phyloP scores from a whole-genome alignment of 2,329 filamentous ascomycete genomes.

The Bipolaris oryzae region DNA sequence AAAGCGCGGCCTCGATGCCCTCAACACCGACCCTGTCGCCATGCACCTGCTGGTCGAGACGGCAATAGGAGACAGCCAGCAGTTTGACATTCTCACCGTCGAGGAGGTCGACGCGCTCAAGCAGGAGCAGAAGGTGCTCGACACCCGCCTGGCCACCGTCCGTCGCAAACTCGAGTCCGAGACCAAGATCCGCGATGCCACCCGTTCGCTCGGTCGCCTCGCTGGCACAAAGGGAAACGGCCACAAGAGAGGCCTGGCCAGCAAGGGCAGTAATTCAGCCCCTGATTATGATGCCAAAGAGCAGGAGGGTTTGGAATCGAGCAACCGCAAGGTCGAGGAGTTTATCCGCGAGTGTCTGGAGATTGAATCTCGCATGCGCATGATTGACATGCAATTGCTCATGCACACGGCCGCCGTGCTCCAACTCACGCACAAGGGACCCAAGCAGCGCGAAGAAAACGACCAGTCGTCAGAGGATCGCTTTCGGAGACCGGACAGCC shows the following conservation, averaged over 20 bases:
- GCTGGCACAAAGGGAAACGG: constrained; percentile 64
- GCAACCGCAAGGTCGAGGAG: constrained; percentile 83
- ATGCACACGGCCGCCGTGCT: constrained; percentile 93
- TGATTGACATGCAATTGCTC: constrained; percentile 75
- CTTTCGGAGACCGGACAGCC: constrained; percentile 67
- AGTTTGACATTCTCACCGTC: constrained; percentile 84
- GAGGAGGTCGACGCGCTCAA: constrained; percentile 92
- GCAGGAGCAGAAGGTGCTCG: constrained; percentile 77
- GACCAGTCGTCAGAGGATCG: constrained; percentile 46
- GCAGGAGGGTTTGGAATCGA: constrained; percentile 75
- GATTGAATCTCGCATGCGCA: constrained; percentile 76
- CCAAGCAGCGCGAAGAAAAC: constrained; percentile 63
- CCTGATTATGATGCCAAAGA: constrained; percentile 54
- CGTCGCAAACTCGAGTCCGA: constrained; percentile 86
- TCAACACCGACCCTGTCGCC: constrained; percentile 67
- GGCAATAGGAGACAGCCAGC: constrained; percentile 83
- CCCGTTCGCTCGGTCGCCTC: constrained; percentile 81
- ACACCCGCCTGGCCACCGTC: constrained; percentile 79
- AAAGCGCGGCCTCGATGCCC: constrained; percentile 38
- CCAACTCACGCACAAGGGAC: constrained; percentile 82
- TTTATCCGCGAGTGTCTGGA: constrained; percentile 79
- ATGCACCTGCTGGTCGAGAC: constrained; percentile 94
- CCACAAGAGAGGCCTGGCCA: constrained; percentile 59
- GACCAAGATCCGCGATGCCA: constrained; percentile 92
- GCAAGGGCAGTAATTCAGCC: constrained; percentile 51